A percentile compares a stretch with the other conserved stretches of the same genome.
These are phyloP conservation scores for Yamadazyma epiphylla DNA, from an alignment of 1,139 yeast genomes.

Conservation along the genomic window DNA sequence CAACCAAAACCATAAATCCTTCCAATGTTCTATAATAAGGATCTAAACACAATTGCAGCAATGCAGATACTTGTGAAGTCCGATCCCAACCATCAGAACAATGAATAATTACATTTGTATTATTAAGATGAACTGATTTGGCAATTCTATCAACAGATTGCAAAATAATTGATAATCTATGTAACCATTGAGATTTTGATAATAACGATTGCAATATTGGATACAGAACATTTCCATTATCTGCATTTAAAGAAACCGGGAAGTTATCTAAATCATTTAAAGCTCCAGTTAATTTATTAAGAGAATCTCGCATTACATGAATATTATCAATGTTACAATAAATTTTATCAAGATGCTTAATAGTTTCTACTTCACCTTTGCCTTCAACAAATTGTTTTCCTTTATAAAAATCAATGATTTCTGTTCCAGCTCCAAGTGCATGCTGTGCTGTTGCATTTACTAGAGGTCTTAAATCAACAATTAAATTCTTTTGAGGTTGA, in stretches of 20 bases:
- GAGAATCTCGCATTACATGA: constrained; percentile 89
- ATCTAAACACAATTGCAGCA: constrained; percentile 84
- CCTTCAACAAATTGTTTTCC: constrained; percentile 17
- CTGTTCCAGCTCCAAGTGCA: constrained; percentile 96
- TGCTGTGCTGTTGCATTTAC: constrained; percentile 97
- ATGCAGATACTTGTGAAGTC: constrained; percentile 82
- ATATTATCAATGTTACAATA: constrained; percentile 92
- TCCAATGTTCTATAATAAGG: constrained; percentile 84
- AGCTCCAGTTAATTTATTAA: constrained; percentile 58
- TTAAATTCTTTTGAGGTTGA: constrained; percentile 59
- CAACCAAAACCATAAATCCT: constrained; percentile 82
- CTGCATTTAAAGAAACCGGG: constrained; percentile 19
- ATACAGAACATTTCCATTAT: constrained; percentile 15
- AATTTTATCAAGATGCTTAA: constrained; percentile 48
- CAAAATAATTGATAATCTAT: constrained; percentile 62
- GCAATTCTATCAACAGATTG: constrained; percentile 77
- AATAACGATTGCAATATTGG: constrained; percentile 42
- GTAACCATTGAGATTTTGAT: constrained; percentile 75
- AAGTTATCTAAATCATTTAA: constrained; percentile 66
- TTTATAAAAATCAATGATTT: constrained; percentile 81
- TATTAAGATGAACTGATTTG: constrained; percentile 75
- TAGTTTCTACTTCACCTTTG: constrained; percentile 6
- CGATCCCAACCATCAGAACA: constrained; percentile 99
- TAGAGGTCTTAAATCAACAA: constrained; percentile 88
- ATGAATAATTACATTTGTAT: constrained; percentile 81